A percentile compares a stretch with the other conserved stretches of the same genome.
phyloP scores from a whole-genome alignment of 371 early-diverging fungal genomes.

The Funneliformis caledonium region DNA sequence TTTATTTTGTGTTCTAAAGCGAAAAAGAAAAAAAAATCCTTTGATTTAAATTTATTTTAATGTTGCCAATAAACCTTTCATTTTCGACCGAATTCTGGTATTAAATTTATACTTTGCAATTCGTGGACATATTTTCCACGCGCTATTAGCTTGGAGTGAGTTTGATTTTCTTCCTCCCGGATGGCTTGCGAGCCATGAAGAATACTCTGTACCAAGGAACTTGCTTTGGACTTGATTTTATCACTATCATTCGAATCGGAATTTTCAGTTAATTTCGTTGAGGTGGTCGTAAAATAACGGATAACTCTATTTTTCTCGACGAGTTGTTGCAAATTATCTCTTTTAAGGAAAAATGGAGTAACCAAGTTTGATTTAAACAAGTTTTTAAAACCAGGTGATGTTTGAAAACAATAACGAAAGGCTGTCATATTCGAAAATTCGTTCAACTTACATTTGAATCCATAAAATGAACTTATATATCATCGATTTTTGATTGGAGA shows the following conservation, averaged over 20 bases:
- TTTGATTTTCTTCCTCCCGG: slow-evolving; percentile 28
- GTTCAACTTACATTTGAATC: neutral
- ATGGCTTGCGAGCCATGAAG: neutral
- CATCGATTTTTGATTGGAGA: neutral
- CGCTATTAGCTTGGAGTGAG: slow-evolving; percentile 57
- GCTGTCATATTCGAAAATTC: neutral
- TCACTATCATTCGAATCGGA: neutral
- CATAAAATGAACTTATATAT: neutral
- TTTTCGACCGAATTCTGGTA: no score
- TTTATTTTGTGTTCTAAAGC: slow-evolving; percentile 77
- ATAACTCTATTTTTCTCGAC: no score
- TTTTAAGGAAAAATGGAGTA: neutral
- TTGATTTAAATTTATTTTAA: neutral
- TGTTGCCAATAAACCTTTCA: no score
- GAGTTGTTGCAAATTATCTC: neutral
- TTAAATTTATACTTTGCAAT: slow-evolving; percentile 65
- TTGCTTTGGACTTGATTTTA: neutral
- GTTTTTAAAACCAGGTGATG: neutral
- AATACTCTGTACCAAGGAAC: slow-evolving; percentile 6
- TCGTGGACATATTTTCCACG: slow-evolving; percentile 92
- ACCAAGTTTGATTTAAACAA: neutral
- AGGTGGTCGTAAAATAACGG: neutral
- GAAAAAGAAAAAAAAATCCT: neutral
- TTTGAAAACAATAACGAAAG: neutral
- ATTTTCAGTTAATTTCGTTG: neutral